Percentiles rank a stretch among this genome's conserved stretches.
These are phyloP conservation scores for Tuctoria greenei DNA, from an alignment of 176 grass and related monocot species.

Conservation along the genomic window DNA sequence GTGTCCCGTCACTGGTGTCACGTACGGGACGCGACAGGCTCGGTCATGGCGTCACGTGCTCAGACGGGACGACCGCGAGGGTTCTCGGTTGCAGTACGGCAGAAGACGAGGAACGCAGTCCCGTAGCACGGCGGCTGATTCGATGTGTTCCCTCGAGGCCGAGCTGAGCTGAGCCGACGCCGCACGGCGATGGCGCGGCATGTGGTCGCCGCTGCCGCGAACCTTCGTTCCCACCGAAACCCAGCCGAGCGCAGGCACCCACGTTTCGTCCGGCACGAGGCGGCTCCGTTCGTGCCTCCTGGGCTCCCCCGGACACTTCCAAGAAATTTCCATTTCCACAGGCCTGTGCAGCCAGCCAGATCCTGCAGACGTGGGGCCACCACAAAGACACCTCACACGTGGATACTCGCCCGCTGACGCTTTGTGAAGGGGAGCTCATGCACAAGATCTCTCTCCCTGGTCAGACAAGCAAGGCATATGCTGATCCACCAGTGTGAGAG, in stretches of 20 bases:
- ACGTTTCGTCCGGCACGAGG: not conserved
- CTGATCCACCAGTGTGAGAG: not conserved
- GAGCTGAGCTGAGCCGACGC: not conserved
- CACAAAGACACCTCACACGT: not conserved
- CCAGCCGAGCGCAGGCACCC: not conserved
- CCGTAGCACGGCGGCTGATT: slow-evolving; percentile 25
- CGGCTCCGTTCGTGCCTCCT: slow-evolving; percentile 1
- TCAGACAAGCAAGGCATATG: slow-evolving; percentile 5
- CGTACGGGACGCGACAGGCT: too few species aligned
- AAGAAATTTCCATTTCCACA: slow-evolving; percentile 17
- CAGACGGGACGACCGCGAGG: too few species aligned
- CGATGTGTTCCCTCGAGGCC: too few species aligned
- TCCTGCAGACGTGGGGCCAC: too few species aligned
- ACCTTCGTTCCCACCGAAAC: not conserved
- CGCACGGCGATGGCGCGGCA: slow-evolving; percentile 3
- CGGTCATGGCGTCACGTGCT: too few species aligned
- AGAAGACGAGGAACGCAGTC: too few species aligned
- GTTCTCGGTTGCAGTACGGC: too few species aligned
- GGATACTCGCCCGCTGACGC: not conserved
- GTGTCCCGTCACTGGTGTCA: too few species aligned
- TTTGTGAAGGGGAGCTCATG: too few species aligned
- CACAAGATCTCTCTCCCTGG: not conserved
- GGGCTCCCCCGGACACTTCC: not conserved
- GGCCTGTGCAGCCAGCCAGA: not conserved
- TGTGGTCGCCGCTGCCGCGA: not conserved